Percentiles rank a stretch among this genome's conserved stretches.
phyloP scores from a whole-genome alignment of 176 grass and related monocot genomes.

The Chrysopogon serrulatus region DNA sequence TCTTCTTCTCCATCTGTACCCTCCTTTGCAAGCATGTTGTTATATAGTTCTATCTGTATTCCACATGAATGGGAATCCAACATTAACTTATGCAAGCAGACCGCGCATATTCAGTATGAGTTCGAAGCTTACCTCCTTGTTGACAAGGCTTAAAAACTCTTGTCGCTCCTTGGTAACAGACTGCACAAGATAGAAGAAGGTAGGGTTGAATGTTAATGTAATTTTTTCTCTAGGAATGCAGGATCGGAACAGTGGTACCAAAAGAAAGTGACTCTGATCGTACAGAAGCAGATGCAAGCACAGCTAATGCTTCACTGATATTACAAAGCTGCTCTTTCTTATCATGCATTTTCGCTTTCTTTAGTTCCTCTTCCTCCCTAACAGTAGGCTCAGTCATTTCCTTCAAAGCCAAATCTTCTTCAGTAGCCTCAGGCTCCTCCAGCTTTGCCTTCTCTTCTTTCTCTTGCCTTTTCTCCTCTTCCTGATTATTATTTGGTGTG shows the following conservation, averaged over 20 bases:
- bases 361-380: conserved; percentile 65
- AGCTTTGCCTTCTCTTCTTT: conserved; percentile 71
- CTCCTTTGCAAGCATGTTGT: conserved; percentile 75
- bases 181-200: conserved; percentile 51
- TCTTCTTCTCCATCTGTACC: conserved; percentile 93
- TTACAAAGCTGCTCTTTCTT: conserved; percentile 71
- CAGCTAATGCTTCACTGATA: conserved; percentile 76
- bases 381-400: conserved; percentile 74
- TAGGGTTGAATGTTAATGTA: conserved; percentile 7
- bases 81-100: conserved; percentile 29
- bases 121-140: conserved; percentile 70
- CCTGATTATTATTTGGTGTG: conserved; percentile 33
- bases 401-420: conserved; percentile 84
- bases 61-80: background rate
- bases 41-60: conserved; percentile 92
- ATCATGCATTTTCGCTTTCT: conserved; percentile 53
- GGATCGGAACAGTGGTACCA: background rate
- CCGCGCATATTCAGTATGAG: background rate
- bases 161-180: conserved; percentile 84
- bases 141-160: conserved; percentile 90
- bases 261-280: conserved; percentile 18
- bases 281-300: conserved; percentile 96
- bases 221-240: background rate
- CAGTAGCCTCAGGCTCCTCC: conserved; percentile 22
- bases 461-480: conserved; percentile 78